phyloP scores from a whole-genome alignment of 2,329 filamentous ascomycete species.

The Clarireedia monteithiana region DNA sequence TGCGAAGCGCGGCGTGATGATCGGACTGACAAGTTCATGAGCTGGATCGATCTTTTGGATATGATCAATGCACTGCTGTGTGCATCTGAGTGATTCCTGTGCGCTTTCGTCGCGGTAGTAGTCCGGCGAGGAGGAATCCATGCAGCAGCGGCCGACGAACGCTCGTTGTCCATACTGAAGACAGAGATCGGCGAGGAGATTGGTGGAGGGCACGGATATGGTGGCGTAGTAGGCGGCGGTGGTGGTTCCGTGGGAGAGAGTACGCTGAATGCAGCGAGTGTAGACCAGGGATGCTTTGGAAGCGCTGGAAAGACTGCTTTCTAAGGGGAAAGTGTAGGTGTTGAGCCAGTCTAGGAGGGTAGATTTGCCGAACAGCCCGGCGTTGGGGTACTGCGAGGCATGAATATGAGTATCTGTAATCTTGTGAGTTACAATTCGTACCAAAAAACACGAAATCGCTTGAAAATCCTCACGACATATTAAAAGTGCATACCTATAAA shows the following conservation, averaged over 20 bases:
- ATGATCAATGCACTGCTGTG: slow-evolving; percentile 54
- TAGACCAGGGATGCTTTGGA: slow-evolving; percentile 65
- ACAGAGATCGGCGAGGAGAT: slow-evolving; percentile 80
- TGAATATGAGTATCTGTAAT: slow-evolving; percentile 83
- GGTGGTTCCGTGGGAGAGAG: slow-evolving; percentile 84
- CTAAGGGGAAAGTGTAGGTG: slow-evolving; percentile 91
- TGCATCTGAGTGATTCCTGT: slow-evolving; percentile 47
- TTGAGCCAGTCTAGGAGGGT: slow-evolving; percentile 91
- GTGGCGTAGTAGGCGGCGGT: slow-evolving; percentile 94
- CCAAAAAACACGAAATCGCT: neutral
- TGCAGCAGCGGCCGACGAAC: slow-evolving; percentile 89
- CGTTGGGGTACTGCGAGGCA: slow-evolving; percentile 90
- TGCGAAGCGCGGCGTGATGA: slow-evolving; percentile 70
- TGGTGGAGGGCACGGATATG: slow-evolving; percentile 79
- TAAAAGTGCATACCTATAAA: slow-evolving; percentile 54
- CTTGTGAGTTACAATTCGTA: neutral
- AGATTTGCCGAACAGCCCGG: slow-evolving; percentile 85
- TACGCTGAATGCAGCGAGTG: slow-evolving; percentile 67
- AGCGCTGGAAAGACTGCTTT: slow-evolving; percentile 62
- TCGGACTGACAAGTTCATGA: slow-evolving; percentile 60
- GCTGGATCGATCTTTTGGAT: slow-evolving; percentile 59
- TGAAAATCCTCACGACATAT: neutral
- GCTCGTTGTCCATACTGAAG: slow-evolving; percentile 75
- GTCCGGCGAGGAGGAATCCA: slow-evolving; percentile 71
- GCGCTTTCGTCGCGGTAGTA: slow-evolving; percentile 72